Percentiles rank a stretch among this genome's conserved stretches.
These are phyloP conservation scores for Plasmodium inui DNA, from an alignment of 169 alveolate species.

Conservation along the genomic window DNA sequence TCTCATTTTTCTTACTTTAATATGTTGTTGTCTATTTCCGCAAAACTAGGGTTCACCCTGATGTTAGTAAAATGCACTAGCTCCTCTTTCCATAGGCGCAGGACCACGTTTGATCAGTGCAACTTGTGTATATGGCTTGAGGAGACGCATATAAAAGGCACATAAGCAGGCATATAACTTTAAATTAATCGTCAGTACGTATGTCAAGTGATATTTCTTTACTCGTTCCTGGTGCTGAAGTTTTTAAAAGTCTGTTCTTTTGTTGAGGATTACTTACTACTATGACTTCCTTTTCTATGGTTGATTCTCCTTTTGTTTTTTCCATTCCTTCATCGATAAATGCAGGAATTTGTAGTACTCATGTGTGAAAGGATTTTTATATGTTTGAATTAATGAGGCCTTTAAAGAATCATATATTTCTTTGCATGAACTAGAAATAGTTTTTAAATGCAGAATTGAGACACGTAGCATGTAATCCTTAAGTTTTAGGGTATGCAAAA, in stretches of 20 bases:
- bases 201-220: neutral
- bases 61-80: neutral
- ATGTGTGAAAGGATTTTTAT: neutral
- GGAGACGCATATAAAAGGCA: neutral
- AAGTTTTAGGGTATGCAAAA: neutral
- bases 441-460: slow-evolving; percentile 20
- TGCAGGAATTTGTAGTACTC: neutral
- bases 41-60: neutral
- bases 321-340: slow-evolving; percentile 9
- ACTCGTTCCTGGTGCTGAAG: neutral
- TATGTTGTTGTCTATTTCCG: neutral
- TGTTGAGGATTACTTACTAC: neutral
- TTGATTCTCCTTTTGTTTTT: neutral
- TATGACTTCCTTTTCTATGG: neutral
- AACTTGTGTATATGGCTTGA: neutral
- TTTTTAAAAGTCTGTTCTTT: neutral
- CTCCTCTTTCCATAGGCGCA: neutral
- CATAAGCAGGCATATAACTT: neutral
- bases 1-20: neutral
- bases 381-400: slow-evolving; percentile 3
- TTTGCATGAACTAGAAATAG: slow-evolving; percentile 8
- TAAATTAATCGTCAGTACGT: neutral
- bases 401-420: neutral
- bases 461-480: slow-evolving; percentile 9
- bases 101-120: neutral